Evolutionary conservation across 1,139 yeast genomes (phyloP).

Genomic region (Geotrichum armillariae): DNA sequence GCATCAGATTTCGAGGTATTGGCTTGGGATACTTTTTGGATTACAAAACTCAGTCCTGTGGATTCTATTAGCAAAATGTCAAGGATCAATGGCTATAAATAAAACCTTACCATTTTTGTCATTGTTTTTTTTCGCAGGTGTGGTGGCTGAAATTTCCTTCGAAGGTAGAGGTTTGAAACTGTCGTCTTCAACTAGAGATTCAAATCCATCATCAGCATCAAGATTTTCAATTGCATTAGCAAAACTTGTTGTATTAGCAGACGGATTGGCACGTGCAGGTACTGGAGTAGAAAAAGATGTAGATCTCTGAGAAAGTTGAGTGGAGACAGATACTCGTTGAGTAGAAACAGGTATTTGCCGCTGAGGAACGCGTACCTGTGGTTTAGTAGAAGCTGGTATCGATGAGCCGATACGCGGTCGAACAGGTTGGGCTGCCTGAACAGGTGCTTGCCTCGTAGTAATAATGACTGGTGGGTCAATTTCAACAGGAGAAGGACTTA

Average conservation of each 20-base stretch:
- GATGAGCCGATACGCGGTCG: no score
- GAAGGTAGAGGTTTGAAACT: background rate
- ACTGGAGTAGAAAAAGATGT: background rate
- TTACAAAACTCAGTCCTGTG: background rate
- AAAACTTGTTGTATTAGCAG: background rate
- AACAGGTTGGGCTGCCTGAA: background rate
- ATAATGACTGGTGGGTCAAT: no score
- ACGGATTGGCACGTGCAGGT: background rate
- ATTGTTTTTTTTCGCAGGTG: background rate
- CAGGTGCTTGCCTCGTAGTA: no score
- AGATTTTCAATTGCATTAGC: background rate
- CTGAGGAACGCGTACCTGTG: background rate
- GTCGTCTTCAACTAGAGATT: background rate
- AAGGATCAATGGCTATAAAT: no score
- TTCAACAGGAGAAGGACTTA: background rate
- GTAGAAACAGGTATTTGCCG: background rate
- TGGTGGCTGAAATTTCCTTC: background rate
- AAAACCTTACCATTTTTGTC: background rate
- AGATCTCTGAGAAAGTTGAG: background rate
- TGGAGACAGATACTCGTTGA: background rate
- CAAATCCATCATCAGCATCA: conserved; percentile 1
- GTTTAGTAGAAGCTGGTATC: background rate
- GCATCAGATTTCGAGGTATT: background rate
- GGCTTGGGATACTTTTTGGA: background rate
- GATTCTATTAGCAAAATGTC: no score